Evolutionary conservation across 352 stramenopile species (phyloP).

Genomic region (Phytophthora boehmeriae): DNA sequence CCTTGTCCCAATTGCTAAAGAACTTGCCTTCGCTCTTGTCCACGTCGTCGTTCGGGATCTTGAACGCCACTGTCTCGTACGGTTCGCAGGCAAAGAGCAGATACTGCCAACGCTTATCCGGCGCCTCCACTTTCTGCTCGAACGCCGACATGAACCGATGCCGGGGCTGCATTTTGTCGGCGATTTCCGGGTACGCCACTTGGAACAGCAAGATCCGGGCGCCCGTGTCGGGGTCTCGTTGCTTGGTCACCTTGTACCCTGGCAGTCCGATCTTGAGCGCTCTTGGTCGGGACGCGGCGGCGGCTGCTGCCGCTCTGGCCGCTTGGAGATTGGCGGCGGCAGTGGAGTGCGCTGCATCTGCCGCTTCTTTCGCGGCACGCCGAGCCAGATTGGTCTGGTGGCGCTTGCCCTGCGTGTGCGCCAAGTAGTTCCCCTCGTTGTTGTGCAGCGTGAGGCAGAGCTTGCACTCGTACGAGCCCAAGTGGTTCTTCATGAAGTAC

Average conservation of each 20-base stretch:
- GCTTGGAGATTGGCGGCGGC: constrained; percentile 45
- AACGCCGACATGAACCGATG: constrained; percentile 99
- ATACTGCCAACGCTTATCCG: constrained; percentile 96
- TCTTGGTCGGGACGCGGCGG: constrained; percentile 46
- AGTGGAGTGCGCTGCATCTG: constrained; percentile 57
- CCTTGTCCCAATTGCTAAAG: constrained; percentile 98
- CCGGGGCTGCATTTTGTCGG: constrained; percentile 92
- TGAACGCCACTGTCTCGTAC: constrained; percentile 99
- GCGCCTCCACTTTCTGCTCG: constrained; percentile 97
- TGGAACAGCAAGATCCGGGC: constrained; percentile 93
- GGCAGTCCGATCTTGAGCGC: constrained; percentile 96
- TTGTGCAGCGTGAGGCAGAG: constrained; percentile 99
- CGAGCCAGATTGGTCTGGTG: constrained; percentile 97
- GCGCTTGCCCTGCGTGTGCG: constrained; percentile 99
- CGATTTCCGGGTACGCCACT: constrained; percentile 97
- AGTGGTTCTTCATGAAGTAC: constrained; percentile 99
- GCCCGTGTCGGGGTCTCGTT: constrained; percentile 81
- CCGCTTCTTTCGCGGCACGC: constrained; percentile 87
- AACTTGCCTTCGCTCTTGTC: constrained; percentile 96
- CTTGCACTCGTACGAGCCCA: constrained; percentile 99
- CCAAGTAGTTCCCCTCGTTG: constrained; percentile 99
- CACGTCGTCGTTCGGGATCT: constrained; percentile 97
- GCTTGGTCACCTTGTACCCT: constrained; percentile 98
- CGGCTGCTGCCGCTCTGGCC: constrained; percentile 45
- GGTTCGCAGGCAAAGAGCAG: constrained; percentile 98